Evolutionary conservation across 108 stramenopile genomes (phyloP).

Genomic region (Mediolabrus comicus): DNA sequence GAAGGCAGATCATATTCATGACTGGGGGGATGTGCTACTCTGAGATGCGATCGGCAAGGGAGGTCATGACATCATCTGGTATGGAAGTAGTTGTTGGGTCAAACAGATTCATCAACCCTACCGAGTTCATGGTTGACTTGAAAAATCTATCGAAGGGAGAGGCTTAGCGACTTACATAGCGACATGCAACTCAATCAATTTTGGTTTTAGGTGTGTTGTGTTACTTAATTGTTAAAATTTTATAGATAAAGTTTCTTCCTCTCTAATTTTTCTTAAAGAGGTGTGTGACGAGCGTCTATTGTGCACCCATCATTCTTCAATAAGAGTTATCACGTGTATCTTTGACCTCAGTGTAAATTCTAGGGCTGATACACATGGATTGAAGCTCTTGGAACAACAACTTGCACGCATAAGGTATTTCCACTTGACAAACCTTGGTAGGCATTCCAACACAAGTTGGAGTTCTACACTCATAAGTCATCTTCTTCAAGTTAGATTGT

Average conservation of each 20-base stretch:
- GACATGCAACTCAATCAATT: not conserved
- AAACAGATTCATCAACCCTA: conserved; percentile 70
- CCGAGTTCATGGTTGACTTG: conserved; percentile 65
- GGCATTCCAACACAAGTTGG: conserved; percentile 82
- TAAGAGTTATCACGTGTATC: conserved; percentile 62
- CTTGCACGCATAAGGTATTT: conserved; percentile 99
- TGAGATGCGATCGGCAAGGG: conserved; percentile 81
- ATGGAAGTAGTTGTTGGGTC: conserved; percentile 85
- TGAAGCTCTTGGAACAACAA: conserved; percentile 97
- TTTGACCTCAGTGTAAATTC: conserved; percentile 76
- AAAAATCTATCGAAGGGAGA: conserved; percentile 9
- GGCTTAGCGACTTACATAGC: not conserved
- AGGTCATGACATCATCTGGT: conserved; percentile 69
- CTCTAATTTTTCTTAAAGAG: not conserved
- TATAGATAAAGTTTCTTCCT: conserved; percentile 1
- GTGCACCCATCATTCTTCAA: conserved; percentile 12
- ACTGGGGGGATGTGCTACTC: conserved; percentile 86
- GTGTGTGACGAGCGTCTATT: not conserved
- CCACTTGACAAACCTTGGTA: conserved; percentile 86
- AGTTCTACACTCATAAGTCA: conserved; percentile 93
- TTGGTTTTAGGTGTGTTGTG: not conserved
- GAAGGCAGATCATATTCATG: conserved; percentile 86
- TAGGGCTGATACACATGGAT: conserved; percentile 92
- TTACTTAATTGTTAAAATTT: conserved; percentile 4
- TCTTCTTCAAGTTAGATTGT: conserved; percentile 94